Evolutionary conservation across 1,284 basidiomycete genomes (phyloP), one percentile per base, ranked within the genome.

Genomic region (Xerocomus nothofagi): DNA sequence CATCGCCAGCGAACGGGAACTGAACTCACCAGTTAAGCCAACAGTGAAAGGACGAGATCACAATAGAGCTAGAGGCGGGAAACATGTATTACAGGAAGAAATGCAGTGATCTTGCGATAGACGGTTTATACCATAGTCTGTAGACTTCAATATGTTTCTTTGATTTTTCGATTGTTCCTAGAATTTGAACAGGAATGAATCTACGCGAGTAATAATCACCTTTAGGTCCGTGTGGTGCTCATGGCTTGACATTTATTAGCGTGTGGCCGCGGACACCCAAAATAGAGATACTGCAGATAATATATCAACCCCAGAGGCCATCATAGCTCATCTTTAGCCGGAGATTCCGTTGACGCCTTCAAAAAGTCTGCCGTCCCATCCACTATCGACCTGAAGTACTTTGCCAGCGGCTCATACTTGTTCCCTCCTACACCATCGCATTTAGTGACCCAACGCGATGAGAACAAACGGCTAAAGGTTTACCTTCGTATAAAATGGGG

Each of bases 321-420:
- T 62, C 41, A 66, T 53, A 66, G 55, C 44, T 66, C 65, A 49
- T 66, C 65, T 48, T 44, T 66, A 21, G 40, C 47, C 7, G 53
- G 47, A 34, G 54, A 36, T 18, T 55, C 65, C 32, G 54, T 38
- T 32, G 59, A 46, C 27, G 36, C 26, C 47, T 44, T 51, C 39
- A 51, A 67, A 44, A 87, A 72, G 56, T 86, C 78, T 0, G 73
- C 80, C 8, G 81, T 79, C 40, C 84, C 86, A 54, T 85, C 81
- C 23, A 86, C 60, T 33, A 88, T 72, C 1, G 82, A 80, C 54
- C 80, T 80, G 62, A 89, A 82, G 71, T 86, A 88, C 55, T 80
- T 80, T 43, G 79, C 75, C 39, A 90, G 70, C 2, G 83, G 74
- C 43, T 86, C 83, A 48, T 78, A 72, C 67, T 88, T 89, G 59